Evolutionary conservation across 805 yeast species (phyloP).

Genomic region (Yarrowia phangngaensis): DNA sequence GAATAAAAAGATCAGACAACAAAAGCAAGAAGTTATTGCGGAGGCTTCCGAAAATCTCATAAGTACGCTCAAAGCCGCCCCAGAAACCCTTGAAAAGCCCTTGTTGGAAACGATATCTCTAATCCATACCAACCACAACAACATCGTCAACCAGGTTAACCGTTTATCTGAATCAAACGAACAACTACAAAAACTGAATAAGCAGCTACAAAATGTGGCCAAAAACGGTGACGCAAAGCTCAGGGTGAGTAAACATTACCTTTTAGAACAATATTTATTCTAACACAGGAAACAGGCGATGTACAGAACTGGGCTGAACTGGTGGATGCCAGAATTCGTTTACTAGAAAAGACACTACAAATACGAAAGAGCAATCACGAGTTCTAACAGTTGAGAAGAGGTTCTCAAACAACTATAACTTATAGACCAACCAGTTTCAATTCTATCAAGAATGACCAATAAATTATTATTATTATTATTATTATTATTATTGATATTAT

Average conservation of each 20-base stretch:
- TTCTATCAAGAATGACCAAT: not conserved
- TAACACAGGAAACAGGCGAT: conserved; percentile 38
- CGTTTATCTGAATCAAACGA: conserved; percentile 17
- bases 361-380: conserved; percentile 33
- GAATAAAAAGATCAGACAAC: conserved; percentile 16
- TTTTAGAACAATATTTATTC: not conserved
- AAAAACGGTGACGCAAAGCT: conserved; percentile 27
- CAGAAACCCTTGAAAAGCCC: conserved; percentile 6
- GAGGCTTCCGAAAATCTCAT: conserved; percentile 2
- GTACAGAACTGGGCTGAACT: conserved; percentile 60
- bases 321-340: conserved; percentile 66
- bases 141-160: conserved; percentile 30
- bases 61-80: conserved; percentile 4
- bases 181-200: conserved; percentile 18
- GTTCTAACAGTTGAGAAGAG: not conserved
- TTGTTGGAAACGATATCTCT: not conserved
- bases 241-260: conserved; percentile 3
- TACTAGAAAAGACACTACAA: conserved; percentile 56
- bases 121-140: conserved; percentile 18
- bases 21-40: conserved; percentile 12
- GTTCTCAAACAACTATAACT: not conserved
- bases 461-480: too few relatives aligned
- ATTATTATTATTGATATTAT: not conserved
- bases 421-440: conserved; percentile 28
- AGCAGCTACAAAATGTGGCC: conserved; percentile 27